A percentile compares a stretch with the other conserved stretches of the same genome.
phyloP scores from a whole-genome alignment of 2,329 filamentous ascomycete species.

The Microthyrium microscopicum region DNA sequence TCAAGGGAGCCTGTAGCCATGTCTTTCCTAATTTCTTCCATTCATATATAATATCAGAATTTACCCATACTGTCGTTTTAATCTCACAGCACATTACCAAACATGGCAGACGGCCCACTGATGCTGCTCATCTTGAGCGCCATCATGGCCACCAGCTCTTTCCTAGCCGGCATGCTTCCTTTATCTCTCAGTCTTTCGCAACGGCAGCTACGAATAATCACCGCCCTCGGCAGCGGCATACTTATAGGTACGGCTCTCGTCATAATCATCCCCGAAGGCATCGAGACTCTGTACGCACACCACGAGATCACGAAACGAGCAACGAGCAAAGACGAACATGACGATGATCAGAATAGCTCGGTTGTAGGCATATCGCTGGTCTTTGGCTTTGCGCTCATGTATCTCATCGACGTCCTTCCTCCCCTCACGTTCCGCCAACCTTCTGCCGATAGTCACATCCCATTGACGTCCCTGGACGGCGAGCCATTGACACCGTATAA shows the following conservation, averaged over 20 bases:
- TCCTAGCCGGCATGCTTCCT: constrained; percentile 79
- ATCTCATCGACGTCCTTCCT: constrained; percentile 55
- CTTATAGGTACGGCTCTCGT: constrained; percentile 89
- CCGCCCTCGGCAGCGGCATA: constrained; percentile 83
- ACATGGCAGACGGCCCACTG: too few relatives aligned
- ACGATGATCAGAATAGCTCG: constrained; percentile 1
- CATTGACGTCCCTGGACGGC: constrained; percentile 60
- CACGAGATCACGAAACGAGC: background rate
- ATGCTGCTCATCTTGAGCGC: too few relatives aligned
- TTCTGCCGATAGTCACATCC: constrained; percentile 44
- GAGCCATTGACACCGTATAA: constrained; percentile 24
- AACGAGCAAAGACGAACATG: background rate
- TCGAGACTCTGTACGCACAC: constrained; percentile 62
- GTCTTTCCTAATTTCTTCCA: too few relatives aligned
- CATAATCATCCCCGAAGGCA: constrained; percentile 92
- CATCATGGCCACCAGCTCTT: constrained; percentile 76
- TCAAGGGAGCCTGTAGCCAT: too few relatives aligned
- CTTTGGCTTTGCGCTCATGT: constrained; percentile 89
- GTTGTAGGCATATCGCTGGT: constrained; percentile 77
- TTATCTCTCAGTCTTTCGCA: constrained; percentile 76
- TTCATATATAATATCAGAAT: too few relatives aligned
- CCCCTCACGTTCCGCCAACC: constrained; percentile 11
- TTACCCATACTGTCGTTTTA: too few relatives aligned
- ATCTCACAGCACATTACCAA: too few relatives aligned
- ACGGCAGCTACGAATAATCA: constrained; percentile 75